These are phyloP conservation scores for Cladosporium cucumerinum DNA, from an alignment of 2,329 filamentous ascomycete species.

Conservation along the genomic window DNA sequence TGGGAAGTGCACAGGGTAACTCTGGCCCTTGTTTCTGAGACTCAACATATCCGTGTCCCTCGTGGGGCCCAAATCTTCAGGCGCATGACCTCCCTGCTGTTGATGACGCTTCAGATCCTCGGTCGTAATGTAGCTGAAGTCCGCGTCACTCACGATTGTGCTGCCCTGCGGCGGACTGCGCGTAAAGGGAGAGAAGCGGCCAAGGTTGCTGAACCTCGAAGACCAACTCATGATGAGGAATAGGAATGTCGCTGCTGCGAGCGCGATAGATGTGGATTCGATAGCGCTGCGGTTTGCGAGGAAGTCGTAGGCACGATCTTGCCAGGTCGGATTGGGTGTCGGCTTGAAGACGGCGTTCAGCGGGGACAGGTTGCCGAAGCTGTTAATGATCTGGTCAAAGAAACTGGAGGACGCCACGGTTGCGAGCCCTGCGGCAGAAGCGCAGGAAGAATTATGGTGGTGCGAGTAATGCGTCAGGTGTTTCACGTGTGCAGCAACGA, in stretches of 20 bases:
- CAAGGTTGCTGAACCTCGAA: conserved; percentile 44
- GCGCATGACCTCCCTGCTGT: conserved; percentile 39
- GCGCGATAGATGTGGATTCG: conserved; percentile 33
- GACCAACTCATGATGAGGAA: conserved; percentile 47
- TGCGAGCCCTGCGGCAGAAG: conserved; percentile 18
- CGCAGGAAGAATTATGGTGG: conserved; percentile 16
- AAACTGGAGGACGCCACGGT: conserved; percentile 29
- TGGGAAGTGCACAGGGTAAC: conserved; percentile 69
- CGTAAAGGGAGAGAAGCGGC: conserved; percentile 50
- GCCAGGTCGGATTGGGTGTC: conserved; percentile 14
- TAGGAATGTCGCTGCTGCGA: conserved; percentile 36
- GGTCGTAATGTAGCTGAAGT: conserved; percentile 80
- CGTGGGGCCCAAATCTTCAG: conserved; percentile 39
- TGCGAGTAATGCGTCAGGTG: conserved; percentile 13
- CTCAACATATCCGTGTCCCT: conserved; percentile 67
- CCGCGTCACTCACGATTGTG: conserved; percentile 66
- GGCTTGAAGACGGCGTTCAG: conserved; percentile 22
- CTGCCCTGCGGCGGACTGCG: conserved; percentile 39
- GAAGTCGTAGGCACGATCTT: conserved; percentile 24
- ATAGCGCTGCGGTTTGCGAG: conserved; percentile 26
- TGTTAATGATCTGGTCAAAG: conserved; percentile 22
- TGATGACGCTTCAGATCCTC: conserved; percentile 55
- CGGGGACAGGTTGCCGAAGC: conserved; percentile 20
- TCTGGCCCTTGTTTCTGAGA: conserved; percentile 64
- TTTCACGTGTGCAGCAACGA: background rate